phyloP scores from a whole-genome alignment of 345 rosid genomes.

The Eucalyptus virginea region DNA sequence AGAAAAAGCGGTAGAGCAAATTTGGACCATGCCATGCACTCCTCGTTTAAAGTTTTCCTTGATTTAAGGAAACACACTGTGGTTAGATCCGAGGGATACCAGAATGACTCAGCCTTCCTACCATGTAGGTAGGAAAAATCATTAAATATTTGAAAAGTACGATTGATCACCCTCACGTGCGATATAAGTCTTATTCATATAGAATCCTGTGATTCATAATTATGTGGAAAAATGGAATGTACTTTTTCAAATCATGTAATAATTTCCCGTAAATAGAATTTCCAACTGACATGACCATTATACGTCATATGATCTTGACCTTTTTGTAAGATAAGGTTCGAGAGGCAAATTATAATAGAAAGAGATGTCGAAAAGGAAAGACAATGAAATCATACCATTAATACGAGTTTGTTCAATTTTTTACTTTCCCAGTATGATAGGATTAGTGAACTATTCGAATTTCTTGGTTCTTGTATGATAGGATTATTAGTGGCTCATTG shows the following conservation, averaged over 20 bases:
- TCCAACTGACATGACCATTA: not conserved
- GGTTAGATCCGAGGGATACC: not conserved
- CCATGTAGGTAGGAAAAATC: not conserved
- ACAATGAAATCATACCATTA: not conserved
- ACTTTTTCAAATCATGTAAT: not conserved
- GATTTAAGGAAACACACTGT: not conserved
- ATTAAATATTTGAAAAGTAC: not conserved
- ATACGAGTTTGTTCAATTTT: not conserved
- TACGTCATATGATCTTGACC: not conserved
- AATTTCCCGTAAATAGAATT: not conserved
- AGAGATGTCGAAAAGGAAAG: not conserved
- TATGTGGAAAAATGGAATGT: not conserved
- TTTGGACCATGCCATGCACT: not conserved
- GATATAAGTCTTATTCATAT: not conserved
- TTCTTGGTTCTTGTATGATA: not conserved
- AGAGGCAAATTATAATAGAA: not conserved
- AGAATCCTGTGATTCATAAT: not conserved
- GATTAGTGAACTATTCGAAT: not conserved
- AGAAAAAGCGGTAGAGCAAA: not conserved
- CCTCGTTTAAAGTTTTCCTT: not conserved
- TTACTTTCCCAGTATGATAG: not conserved
- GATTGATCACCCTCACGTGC: not conserved
- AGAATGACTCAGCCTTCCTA: not conserved
- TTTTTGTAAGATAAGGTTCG: not conserved
- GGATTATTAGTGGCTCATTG: not conserved